Base-by-base conservation (phyloP, 495 filamentous ascomycete genomes). In the Penicillium cosmopolitanum region DNA sequence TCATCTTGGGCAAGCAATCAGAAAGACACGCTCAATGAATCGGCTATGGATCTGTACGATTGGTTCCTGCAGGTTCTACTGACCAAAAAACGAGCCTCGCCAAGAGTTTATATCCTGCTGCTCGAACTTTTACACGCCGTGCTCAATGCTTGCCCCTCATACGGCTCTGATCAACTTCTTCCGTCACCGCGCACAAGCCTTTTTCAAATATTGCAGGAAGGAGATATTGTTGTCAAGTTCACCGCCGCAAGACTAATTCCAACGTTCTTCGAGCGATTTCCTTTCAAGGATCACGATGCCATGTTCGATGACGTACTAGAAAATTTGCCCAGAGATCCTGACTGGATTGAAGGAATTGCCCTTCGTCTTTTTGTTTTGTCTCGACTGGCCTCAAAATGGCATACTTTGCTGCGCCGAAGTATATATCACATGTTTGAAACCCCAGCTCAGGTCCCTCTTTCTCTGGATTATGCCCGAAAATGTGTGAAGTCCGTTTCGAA, bases 341-440 rank as follows among this genome's bases (percentile, higher is more conserved):
- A 86, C 46, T 89, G 85, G 80, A 68, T 76, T 3, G 95, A 97
- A 75, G 93, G 93, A 5, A 92, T 98, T 60, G 91, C 92, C 4
- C 80, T 95, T 44, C 87, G 96, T 15, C 75, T 98, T 8, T 85
- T 89, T 64, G 84, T 89, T 25, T 78, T 97, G 11, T 81, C 86
- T 5, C 83, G 82, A 60, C 74, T 99, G 40, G 94, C 89, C 44
- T 89, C 91, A 28, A 70, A 73, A 60, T 97, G 90, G 93, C 85
- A 87, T 56, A 96, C 90, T 6, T 80, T 94, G 54, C 77, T 93
- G 48, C 89, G 91, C 51, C 87, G 88, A 59, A 89, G 89, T 60
- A 89, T 96, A 18, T 98, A 97, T 70, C 88, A 93, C 71, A 92
- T 97, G 21, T 95, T 97, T 63, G 95, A 97, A 71, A 92, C 86